Evolutionary conservation across 352 stramenopile species (phyloP).

Genomic region (Blastocystis sp.): DNA sequence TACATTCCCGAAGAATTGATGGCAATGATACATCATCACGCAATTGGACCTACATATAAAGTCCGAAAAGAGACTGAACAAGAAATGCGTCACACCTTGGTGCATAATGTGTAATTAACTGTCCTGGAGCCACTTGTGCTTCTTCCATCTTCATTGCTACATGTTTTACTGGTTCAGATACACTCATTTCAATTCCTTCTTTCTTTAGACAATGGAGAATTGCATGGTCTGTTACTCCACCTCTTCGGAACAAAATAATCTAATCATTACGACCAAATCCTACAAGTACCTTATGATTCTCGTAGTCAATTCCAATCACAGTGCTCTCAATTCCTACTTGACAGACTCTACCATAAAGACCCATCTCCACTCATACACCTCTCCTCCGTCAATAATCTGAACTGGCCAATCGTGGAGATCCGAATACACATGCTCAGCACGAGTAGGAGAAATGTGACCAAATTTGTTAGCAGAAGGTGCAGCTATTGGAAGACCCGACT

Average conservation of each 20-base stretch:
- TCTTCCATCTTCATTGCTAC: constrained; percentile 74
- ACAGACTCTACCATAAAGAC: constrained; percentile 71
- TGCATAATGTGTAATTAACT: constrained; percentile 95
- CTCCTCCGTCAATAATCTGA: constrained; percentile 77
- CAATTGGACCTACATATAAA: not conserved
- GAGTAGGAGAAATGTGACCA: constrained; percentile 93
- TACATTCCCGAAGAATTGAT: constrained; percentile 45
- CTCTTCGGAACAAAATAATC: constrained; percentile 82
- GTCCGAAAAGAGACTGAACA: constrained; percentile 55
- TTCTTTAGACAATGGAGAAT: constrained; percentile 74
- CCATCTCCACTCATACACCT: not conserved
- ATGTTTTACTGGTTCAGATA: constrained; percentile 9
- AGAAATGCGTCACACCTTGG: constrained; percentile 87
- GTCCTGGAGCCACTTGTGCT: constrained; percentile 85
- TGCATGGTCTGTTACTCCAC: constrained; percentile 78
- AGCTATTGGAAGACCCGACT: constrained; percentile 86
- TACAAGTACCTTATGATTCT: constrained; percentile 73
- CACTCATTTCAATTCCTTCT: constrained; percentile 5
- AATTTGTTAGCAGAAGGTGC: constrained; percentile 97
- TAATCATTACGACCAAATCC: not conserved
- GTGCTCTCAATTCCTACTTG: constrained; percentile 89
- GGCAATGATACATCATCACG: not conserved
- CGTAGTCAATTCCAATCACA: constrained; percentile 83
- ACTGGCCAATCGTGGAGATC: constrained; percentile 87
- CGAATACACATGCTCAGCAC: constrained; percentile 90